Conservation (phyloP, 225 moss, liverwort and hornwort genomes). For the Antitrichia curtipendula region DNA sequence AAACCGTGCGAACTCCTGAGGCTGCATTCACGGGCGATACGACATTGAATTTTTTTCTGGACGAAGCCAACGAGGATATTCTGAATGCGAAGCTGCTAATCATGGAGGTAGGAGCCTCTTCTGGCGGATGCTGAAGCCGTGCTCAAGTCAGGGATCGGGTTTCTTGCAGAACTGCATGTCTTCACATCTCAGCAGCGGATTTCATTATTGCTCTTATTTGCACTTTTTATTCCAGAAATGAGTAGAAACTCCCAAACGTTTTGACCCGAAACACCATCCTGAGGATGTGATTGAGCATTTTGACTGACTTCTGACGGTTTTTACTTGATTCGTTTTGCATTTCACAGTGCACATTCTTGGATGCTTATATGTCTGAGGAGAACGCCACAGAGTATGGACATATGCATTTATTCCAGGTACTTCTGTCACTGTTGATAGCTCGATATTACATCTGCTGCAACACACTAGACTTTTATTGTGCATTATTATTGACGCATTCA, state of each 20-base stretch:
- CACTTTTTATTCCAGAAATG: background rate
- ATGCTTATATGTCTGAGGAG: conserved; percentile 39
- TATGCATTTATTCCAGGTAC: conserved; percentile 77
- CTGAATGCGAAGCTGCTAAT: conserved; percentile 74
- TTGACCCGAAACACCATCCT: background rate
- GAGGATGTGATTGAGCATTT: background rate
- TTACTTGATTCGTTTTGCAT: background rate
- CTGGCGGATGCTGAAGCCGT: background rate
- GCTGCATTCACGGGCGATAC: conserved; percentile 96
- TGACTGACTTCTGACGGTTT: background rate
- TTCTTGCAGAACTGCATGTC: background rate
- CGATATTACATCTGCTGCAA: background rate
- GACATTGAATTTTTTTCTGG: conserved; percentile 67
- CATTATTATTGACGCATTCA: background rate
- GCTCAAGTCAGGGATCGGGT: background rate
- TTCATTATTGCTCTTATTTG: background rate
- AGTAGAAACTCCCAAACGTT: background rate
- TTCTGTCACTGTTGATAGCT: background rate
- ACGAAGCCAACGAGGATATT: conserved; percentile 64
- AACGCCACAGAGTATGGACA: conserved; percentile 81
- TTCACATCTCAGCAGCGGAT: background rate
- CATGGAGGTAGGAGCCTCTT: conserved; percentile 61
- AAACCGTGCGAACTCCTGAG: conserved; percentile 50
- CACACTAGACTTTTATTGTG: background rate
- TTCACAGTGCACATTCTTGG: conserved; percentile 80